These are phyloP conservation scores for Phytophthora capsici DNA, from an alignment of 352 stramenopile species.

Conservation along the genomic window DNA sequence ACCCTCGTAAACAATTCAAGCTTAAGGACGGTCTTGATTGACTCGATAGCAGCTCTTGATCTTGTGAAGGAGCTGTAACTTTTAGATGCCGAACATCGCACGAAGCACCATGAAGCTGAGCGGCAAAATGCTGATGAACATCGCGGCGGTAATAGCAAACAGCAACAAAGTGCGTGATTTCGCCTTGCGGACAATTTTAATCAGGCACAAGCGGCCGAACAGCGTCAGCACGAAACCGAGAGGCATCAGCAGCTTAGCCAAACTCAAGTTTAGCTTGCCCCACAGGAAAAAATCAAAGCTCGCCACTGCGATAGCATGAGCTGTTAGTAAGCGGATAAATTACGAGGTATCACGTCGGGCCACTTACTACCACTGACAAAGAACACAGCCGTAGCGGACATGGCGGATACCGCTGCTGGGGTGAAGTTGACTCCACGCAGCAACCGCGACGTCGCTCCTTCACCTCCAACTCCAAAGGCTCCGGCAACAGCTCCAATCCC, in stretches of 20 bases:
- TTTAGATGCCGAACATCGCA: conserved; percentile 26
- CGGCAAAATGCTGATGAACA: conserved; percentile 44
- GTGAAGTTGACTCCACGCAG: conserved; percentile 91
- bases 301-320: conserved; percentile 30
- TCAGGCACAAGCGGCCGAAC: conserved; percentile 39
- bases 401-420: conserved; percentile 73
- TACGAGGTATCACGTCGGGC: background rate
- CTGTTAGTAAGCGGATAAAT: background rate
- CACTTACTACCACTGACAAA: conserved; percentile 51
- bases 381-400: conserved; percentile 56
- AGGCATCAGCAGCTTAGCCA: conserved; percentile 36
- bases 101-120: conserved; percentile 37
- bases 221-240: conserved; percentile 46
- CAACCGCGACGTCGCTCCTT: conserved; percentile 90
- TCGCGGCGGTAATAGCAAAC: conserved; percentile 35
- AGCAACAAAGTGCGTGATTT: conserved; percentile 43
- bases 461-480: conserved; percentile 92
- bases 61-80: conserved; percentile 12
- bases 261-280: conserved; percentile 42
- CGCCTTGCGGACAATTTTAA: conserved; percentile 42
- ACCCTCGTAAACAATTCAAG: too few species aligned
- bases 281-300: conserved; percentile 53
- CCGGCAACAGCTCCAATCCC: conserved; percentile 91
- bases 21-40: too few species aligned
- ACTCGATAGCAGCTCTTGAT: too few species aligned